phyloP scores from a whole-genome alignment of 148 eudicot genomes.

The Vaccinium myrtillus region DNA sequence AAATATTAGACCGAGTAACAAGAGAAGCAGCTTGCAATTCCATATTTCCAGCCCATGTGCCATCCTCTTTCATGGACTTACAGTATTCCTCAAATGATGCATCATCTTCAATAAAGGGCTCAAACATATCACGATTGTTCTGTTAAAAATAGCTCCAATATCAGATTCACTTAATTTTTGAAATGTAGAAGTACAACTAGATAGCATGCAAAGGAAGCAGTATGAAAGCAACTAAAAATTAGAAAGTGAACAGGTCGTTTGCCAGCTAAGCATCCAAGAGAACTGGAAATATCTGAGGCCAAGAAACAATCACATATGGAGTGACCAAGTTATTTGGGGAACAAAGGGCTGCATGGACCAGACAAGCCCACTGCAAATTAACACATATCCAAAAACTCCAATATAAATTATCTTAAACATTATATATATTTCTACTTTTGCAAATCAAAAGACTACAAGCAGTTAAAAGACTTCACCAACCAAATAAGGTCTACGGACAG shows the following conservation, averaged over 20 bases:
- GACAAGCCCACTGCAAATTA: background rate
- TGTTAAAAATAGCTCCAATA: conserved; percentile 27
- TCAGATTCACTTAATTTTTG: conserved; percentile 4
- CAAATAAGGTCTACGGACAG: background rate
- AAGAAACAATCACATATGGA: background rate
- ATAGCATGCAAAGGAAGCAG: background rate
- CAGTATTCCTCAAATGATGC: conserved; percentile 89
- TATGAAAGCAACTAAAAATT: background rate
- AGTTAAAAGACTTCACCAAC: background rate
- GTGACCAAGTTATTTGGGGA: background rate
- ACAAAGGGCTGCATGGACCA: background rate
- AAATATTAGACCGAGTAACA: conserved; percentile 73
- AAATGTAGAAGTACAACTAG: background rate
- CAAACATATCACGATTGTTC: conserved; percentile 78
- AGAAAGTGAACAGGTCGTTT: background rate
- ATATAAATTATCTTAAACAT: background rate
- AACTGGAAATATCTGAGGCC: background rate
- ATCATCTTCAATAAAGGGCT: conserved; percentile 95
- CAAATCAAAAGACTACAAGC: background rate
- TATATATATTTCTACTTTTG: background rate
- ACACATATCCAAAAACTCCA: background rate
- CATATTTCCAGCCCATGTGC: conserved; percentile 99
- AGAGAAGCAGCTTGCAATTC: conserved; percentile 98
- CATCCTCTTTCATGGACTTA: conserved; percentile 80
- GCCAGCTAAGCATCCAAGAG: background rate